These are phyloP conservation scores for Fusarium musae DNA, from an alignment of 2,329 filamentous ascomycete species.

Conservation along the genomic window DNA sequence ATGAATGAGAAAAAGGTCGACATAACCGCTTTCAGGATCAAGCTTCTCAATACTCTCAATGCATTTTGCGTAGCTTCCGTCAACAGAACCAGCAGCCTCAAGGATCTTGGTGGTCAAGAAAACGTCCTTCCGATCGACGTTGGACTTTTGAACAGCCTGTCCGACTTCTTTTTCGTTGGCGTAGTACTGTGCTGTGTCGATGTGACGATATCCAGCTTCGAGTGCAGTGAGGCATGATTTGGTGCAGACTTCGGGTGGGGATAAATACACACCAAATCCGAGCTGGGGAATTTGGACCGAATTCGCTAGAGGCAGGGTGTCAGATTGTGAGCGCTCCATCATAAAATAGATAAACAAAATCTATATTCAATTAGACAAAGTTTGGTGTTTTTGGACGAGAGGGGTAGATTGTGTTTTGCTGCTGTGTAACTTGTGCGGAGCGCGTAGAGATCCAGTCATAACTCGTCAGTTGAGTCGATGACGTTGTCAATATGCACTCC, in stretches of 20 bases:
- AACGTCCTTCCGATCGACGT: slow-evolving; percentile 58
- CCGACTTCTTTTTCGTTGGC: slow-evolving; percentile 59
- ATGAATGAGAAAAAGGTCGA: slow-evolving; percentile 77
- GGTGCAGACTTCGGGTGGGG: slow-evolving; percentile 62
- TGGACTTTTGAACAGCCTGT: slow-evolving; percentile 57
- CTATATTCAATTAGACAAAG: neutral
- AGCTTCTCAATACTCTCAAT: slow-evolving; percentile 72
- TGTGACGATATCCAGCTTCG: slow-evolving; percentile 65
- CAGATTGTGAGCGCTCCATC: slow-evolving; percentile 25
- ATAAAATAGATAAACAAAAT: too few relatives aligned
- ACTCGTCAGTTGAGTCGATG: slow-evolving; percentile 17
- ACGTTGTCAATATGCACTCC: slow-evolving; percentile 10
- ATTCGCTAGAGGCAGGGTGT: slow-evolving; percentile 41
- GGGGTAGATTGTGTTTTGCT: slow-evolving; percentile 10
- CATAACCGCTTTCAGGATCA: slow-evolving; percentile 65
- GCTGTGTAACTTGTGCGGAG: neutral
- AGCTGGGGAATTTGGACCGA: slow-evolving; percentile 66
- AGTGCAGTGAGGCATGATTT: slow-evolving; percentile 67
- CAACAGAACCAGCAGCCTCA: slow-evolving; percentile 56
- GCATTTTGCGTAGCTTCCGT: slow-evolving; percentile 69
- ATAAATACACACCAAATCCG: slow-evolving; percentile 77
- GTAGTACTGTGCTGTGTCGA: slow-evolving; percentile 58
- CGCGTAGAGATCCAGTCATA: slow-evolving; percentile 28
- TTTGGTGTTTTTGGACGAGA: neutral
- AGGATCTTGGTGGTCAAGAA: slow-evolving; percentile 67